Evolutionary conservation across 2,329 filamentous ascomycete species (phyloP).

Genomic region (Aspergillus niger): DNA sequence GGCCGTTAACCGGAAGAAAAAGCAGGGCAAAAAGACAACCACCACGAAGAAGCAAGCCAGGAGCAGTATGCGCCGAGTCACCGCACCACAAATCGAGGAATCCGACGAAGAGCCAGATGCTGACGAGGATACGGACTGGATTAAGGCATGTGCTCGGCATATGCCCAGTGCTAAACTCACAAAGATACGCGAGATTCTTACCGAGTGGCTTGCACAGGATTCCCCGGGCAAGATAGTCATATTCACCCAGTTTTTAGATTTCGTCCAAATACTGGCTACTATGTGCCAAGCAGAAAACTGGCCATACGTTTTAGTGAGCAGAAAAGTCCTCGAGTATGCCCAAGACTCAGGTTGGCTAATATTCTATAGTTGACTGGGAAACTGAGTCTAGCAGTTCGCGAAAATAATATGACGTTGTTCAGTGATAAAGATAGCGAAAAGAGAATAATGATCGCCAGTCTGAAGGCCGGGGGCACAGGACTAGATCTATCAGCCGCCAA

Average conservation of each 20-base stretch:
- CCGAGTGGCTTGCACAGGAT: constrained; percentile 47
- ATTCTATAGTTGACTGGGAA: constrained; percentile 50
- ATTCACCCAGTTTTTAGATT: constrained; percentile 61
- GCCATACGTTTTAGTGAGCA: constrained; percentile 33
- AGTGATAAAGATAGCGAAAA: constrained; percentile 34
- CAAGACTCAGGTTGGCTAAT: background rate
- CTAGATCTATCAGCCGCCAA: constrained; percentile 65
- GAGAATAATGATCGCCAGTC: constrained; percentile 57
- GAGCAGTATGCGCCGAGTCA: background rate
- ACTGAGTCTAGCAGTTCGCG: constrained; percentile 47
- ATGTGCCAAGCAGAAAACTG: constrained; percentile 56
- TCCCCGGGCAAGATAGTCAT: constrained; percentile 58
- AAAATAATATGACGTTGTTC: constrained; percentile 53
- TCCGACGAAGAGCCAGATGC: background rate
- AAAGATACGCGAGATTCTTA: constrained; percentile 36
- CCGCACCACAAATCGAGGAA: background rate
- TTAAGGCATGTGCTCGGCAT: constrained; percentile 22
- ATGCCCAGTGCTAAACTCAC: constrained; percentile 46
- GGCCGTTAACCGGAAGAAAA: background rate
- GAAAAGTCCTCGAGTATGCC: background rate
- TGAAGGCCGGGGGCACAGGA: constrained; percentile 59
- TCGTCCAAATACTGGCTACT: constrained; percentile 53
- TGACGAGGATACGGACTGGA: constrained; percentile 30
- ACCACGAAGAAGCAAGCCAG: background rate
- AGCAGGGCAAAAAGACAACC: background rate